phyloP scores from a whole-genome alignment of 2,329 filamentous ascomycete species.

The Talaromyces sp. region DNA sequence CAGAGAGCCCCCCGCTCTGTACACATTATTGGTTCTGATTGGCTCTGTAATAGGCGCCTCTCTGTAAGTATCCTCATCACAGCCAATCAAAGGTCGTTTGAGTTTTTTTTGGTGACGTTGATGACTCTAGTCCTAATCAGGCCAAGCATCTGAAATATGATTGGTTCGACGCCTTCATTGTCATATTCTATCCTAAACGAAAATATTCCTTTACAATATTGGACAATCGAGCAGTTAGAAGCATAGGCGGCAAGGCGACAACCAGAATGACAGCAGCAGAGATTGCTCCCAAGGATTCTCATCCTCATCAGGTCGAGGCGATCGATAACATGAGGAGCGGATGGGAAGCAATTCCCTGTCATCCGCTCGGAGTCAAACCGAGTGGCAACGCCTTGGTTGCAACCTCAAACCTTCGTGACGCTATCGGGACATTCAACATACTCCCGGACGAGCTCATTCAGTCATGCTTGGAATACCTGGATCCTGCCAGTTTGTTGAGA shows the following conservation, averaged over 20 bases:
- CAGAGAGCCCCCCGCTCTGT: neutral
- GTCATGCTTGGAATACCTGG: conserved; percentile 70
- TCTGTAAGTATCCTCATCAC: neutral
- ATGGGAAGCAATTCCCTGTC: conserved; percentile 61
- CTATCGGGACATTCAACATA: conserved; percentile 61
- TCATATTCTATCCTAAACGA: neutral
- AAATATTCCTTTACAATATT: neutral
- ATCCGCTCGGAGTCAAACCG: conserved; percentile 82
- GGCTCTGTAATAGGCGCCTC: neutral
- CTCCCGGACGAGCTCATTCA: conserved; percentile 80
- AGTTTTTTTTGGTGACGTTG: conserved; percentile 6
- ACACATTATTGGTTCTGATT: neutral
- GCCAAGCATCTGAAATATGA: neutral
- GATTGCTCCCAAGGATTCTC: neutral
- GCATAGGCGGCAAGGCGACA: neutral
- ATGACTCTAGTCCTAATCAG: neutral
- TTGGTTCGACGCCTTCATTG: neutral
- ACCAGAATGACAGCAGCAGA: conserved; percentile 9
- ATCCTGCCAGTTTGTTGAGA: conserved; percentile 57
- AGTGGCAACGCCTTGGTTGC: conserved; percentile 75
- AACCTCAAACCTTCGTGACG: conserved; percentile 61
- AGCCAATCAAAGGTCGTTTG: neutral
- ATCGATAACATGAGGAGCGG: conserved; percentile 15
- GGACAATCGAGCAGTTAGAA: neutral
- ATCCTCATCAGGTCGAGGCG: neutral